Evolutionary conservation across 164 flowering plant genomes (phyloP).

Genomic region (Stephania japonica): DNA sequence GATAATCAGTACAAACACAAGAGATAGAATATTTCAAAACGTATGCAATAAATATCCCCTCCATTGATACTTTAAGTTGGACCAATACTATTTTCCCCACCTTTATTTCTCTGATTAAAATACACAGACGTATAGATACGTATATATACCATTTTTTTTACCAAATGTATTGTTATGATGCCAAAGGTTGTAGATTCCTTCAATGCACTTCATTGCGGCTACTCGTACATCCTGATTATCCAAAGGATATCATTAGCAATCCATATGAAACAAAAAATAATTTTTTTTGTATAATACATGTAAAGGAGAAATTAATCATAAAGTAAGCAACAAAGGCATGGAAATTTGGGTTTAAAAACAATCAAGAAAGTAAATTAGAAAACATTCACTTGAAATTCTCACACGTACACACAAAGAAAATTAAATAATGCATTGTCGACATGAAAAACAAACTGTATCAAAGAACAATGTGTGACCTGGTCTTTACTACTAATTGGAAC

Average conservation of each 20-base stretch:
- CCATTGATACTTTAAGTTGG: neutral
- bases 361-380: neutral
- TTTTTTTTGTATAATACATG: neutral
- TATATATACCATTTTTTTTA: conserved; percentile 46
- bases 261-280: neutral
- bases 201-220: conserved; percentile 72
- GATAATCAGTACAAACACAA: neutral
- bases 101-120: neutral
- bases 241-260: conserved; percentile 1
- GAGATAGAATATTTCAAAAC: neutral
- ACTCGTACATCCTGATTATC: conserved; percentile 42
- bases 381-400: neutral
- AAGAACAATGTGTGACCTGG: conserved; percentile 43
- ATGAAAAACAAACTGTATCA: neutral
- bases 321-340: neutral
- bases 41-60: neutral
- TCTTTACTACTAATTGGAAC: conserved; percentile 65
- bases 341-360: neutral
- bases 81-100: too few relatives aligned
- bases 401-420: neutral
- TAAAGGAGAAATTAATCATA: neutral
- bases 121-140: neutral
- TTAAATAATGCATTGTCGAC: neutral
- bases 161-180: conserved; percentile 25
- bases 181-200: conserved; percentile 41